Evolutionary conservation across 257 asterid genomes (phyloP).

Genomic region (Solanum arcanum): DNA sequence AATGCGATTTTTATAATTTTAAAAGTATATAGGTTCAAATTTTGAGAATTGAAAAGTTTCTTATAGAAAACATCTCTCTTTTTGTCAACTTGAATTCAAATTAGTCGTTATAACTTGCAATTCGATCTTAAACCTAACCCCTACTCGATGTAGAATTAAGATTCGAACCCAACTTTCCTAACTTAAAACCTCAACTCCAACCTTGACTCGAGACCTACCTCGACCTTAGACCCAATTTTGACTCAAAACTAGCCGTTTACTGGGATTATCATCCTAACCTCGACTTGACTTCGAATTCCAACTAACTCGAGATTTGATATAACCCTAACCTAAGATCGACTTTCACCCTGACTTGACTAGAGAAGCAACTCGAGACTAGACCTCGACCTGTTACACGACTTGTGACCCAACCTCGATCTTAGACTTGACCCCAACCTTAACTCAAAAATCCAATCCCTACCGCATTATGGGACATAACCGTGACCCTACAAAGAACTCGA

Average conservation of each 20-base stretch:
- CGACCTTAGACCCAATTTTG: no score
- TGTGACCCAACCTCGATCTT: neutral
- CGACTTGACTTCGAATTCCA: neutral
- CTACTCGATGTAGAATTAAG: rapidly evolving
- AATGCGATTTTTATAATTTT: neutral
- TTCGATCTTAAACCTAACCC: neutral
- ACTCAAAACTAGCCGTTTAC: no score
- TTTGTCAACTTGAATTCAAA: neutral
- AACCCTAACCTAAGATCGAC: no score
- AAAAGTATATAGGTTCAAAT: neutral
- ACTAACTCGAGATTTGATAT: no score
- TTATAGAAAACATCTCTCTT: no score
- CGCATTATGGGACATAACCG: rapidly evolving
- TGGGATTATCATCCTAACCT: neutral
- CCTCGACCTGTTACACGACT: neutral
- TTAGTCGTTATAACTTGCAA: neutral
- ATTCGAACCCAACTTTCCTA: no score
- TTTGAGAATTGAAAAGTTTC: neutral
- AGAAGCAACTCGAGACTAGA: neutral
- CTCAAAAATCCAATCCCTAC: neutral
- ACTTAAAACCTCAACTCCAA: neutral
- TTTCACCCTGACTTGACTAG: neutral
- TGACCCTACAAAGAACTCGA: neutral
- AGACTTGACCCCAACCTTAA: neutral
- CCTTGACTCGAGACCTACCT: neutral